Percentiles rank a stretch among this genome's conserved stretches.
Conservation (phyloP, 176 grass and related monocot species). For the Lolium perenne region DNA sequence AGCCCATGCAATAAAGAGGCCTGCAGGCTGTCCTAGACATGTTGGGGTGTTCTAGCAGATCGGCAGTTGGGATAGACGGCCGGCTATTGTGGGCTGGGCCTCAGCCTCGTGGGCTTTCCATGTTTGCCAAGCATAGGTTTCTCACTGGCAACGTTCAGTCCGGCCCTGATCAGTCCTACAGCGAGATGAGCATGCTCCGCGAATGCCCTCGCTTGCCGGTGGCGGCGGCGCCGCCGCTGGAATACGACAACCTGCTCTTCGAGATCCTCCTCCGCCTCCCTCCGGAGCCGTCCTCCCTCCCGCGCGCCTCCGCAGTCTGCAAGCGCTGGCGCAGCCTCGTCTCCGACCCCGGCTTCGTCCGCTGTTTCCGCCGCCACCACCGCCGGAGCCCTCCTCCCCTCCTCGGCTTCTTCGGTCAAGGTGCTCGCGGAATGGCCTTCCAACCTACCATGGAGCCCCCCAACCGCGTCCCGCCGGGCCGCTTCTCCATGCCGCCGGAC, state of each 20-base stretch:
- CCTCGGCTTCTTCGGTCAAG: neutral
- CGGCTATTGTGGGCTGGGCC: too few relatives aligned
- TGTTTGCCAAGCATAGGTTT: too few relatives aligned
- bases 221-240: neutral
- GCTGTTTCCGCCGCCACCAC: constrained; percentile 3
- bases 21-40: too few relatives aligned
- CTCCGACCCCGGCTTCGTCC: neutral
- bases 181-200: too few relatives aligned
- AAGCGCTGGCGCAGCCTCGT: constrained; percentile 18
- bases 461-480: neutral
- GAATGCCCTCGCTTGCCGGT: too few relatives aligned
- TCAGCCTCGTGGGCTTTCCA: too few relatives aligned
- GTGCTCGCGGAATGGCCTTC: rapidly evolving
- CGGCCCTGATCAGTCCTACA: too few relatives aligned
- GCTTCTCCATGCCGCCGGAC: neutral
- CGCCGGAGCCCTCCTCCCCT: neutral
- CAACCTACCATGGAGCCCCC: neutral
- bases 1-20: too few relatives aligned
- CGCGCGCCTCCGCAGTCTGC: neutral
- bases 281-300: neutral
- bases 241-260: neutral
- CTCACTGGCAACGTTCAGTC: too few relatives aligned
- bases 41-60: too few relatives aligned
- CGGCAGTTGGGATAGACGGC: too few relatives aligned
- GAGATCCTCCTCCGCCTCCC: constrained; percentile 3